phyloP scores from a whole-genome alignment of 176 grass and related monocot species.

The Rhynchospora breviuscula region DNA sequence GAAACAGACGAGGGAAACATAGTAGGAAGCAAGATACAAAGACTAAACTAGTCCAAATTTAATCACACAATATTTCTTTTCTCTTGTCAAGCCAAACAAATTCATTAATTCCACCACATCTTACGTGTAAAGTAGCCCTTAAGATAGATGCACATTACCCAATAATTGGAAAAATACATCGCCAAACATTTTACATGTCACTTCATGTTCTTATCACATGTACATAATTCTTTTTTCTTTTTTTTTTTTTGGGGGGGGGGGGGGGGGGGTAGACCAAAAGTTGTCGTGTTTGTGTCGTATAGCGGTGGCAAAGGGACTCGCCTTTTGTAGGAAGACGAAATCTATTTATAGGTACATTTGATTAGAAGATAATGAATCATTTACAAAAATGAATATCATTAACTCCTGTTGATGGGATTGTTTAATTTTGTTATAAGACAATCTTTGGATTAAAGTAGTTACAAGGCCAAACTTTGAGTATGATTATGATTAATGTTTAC shows the following conservation, averaged over 20 bases:
- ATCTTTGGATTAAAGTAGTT: not conserved
- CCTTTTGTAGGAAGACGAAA: not conserved
- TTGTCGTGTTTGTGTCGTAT: conserved; percentile 7
- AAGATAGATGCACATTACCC: conserved; percentile 8
- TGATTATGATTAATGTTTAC: not conserved
- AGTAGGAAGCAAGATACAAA: not conserved
- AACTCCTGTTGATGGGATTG: not conserved
- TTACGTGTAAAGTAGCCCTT: conserved; percentile 21
- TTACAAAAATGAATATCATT: not conserved
- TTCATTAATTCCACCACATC: conserved; percentile 2
- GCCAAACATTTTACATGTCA: not conserved
- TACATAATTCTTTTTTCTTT: not conserved
- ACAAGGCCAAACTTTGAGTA: not conserved
- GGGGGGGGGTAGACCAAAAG: not conserved
- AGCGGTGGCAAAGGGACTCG: not conserved
- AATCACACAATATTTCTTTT: not conserved
- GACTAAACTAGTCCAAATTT: not conserved
- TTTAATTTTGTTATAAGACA: not conserved
- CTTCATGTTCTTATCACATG: conserved; percentile 8
- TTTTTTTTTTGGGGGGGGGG: too few species aligned
- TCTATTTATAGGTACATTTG: not conserved
- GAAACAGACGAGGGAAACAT: not conserved
- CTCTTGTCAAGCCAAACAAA: conserved; percentile 7
- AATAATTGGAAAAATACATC: not conserved
- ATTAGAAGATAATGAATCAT: not conserved